Base-by-base conservation (phyloP, 139 green algal genomes). In the Coelastrella sp. region DNA sequence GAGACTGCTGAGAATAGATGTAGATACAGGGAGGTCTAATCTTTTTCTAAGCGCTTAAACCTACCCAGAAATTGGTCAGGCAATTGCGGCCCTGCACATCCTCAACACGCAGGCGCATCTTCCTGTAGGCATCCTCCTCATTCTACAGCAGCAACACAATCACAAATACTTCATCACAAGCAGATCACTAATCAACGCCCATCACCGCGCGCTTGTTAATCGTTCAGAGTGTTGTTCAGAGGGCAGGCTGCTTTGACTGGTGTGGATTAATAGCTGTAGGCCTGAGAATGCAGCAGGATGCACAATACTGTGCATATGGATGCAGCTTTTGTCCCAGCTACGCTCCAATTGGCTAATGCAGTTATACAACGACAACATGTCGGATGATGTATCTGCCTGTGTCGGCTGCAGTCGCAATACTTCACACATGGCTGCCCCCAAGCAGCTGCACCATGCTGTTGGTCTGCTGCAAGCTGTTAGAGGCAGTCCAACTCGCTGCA, bases 111-210 rank as follows among this genome's bases (percentile, higher is more conserved):
- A 99, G 96, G 82, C 95, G 94, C 92, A 99, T 98, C 94, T 99
- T 99, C 85, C 98, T 94, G 97, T 98, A 99, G 59, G 96, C 95
- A 91, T 99, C 96, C 75, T 98, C 97, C 95, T 99, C 98, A 89
- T 99, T 98, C 95, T 99, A 94, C 91, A 89, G 61, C 20, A 59
- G 27, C 81, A 75, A 59, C 1, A 9, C n/a, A 78, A 25, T 27
- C 72, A 25, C 20, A 15, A 78, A 27, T 7, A 81, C 6, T 27
- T 57, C 70, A 78, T 24, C 19, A 78, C 19, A 78, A 35, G 70
- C 20, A 35, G 1, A 25, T 25, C 70, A 17, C 12, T 72, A 5
- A 72, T 22, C 63, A 72, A 17, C 12, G 15, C 1, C 15, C 63
- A 72, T 14, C 12, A 72, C 63, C 63, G 63, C 63, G 12, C 12